Base-by-base conservation (phyloP, 371 early-diverging fungal species). In the Syncephalastrum monosporum region DNA sequence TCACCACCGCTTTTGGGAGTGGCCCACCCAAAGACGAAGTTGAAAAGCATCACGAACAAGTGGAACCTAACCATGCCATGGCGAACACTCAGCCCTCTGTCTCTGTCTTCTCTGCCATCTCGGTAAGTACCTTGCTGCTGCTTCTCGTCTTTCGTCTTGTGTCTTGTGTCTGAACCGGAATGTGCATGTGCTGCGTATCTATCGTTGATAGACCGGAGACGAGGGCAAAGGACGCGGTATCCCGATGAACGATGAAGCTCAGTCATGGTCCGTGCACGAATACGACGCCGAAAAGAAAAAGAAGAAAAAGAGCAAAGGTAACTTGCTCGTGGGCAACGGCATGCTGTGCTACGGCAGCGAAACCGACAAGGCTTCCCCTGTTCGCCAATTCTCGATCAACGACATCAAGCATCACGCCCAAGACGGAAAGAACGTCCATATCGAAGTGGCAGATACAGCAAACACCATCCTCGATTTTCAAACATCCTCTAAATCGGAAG, bases 241-340 rank as follows among this genome's bases (percentile, higher is more conserved):
- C 12, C 38, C 38, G 38, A 33, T 54, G 24, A 64, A 60, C 45
- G 71, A 79, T 53, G 72, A 75, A 49, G 71, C 74, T 4, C 63
- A 64, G 23, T 74, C 77, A 6, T 79, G 77, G 77, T 58, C 67
- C 12, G 80, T 79, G 2, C 67, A 74, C 50, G 80, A 74, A 56
- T 81, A 85, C 64, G 88, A 88, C 60, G 65, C 77, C 7, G 85
- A 83, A 56, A 90, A 90, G 67, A 88, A 90, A 60, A 91, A 90
- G 64, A 90, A 89, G 67, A 85, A 82, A 65, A 90, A 88, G 58
- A 82, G 77, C 57, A 86, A 86, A 61, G 88, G 91, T 21, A 83
- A 75, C 15, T 65, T 92, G 33, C 79, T 84, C n/a, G 71, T 91
- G 41, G 85, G 87, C 50, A 86, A 87, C 59, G 71, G 79, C 24